Conservation (phyloP, 2,329 filamentous ascomycete species). For the Talaromyces islandicus region DNA sequence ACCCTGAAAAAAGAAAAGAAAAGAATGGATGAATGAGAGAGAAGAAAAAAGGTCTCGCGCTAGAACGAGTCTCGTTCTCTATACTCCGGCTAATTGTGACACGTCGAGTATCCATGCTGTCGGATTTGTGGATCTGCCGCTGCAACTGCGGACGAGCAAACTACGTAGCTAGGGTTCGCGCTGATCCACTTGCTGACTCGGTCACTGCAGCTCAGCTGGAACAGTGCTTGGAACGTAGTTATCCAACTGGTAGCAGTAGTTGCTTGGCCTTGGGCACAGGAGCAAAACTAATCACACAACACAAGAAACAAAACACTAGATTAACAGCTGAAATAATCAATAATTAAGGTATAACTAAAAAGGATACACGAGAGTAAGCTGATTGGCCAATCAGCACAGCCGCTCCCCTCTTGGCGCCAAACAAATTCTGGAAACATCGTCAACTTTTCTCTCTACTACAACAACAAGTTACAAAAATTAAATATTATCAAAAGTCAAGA, state of each 20-base stretch:
- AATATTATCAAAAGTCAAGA: not conserved
- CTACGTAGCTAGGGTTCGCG: not conserved
- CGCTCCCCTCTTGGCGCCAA: not conserved
- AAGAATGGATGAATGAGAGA: too few relatives aligned
- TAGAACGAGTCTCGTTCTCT: not conserved
- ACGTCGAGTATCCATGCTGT: not conserved
- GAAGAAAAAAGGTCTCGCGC: not conserved
- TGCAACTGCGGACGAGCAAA: too few relatives aligned
- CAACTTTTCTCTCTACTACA: not conserved
- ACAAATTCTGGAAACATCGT: not conserved
- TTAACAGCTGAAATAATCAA: too few relatives aligned
- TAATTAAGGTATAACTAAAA: not conserved
- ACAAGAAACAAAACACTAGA: not conserved
- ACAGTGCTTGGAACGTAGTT: too few relatives aligned
- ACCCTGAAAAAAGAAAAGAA: too few relatives aligned
- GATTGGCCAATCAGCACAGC: not conserved
- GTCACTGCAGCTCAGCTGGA: not conserved
- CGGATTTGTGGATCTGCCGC: not conserved
- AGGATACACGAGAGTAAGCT: not conserved
- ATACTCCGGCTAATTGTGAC: too few relatives aligned
- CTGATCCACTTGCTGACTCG: not conserved
- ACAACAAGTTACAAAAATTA: too few relatives aligned
- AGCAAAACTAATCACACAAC: not conserved
- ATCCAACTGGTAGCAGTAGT: too few relatives aligned
- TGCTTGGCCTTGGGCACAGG: not conserved